These are phyloP conservation scores for Xanthoconium stramineum DNA, from an alignment of 768 basidiomycete species.

Conservation along the genomic window DNA sequence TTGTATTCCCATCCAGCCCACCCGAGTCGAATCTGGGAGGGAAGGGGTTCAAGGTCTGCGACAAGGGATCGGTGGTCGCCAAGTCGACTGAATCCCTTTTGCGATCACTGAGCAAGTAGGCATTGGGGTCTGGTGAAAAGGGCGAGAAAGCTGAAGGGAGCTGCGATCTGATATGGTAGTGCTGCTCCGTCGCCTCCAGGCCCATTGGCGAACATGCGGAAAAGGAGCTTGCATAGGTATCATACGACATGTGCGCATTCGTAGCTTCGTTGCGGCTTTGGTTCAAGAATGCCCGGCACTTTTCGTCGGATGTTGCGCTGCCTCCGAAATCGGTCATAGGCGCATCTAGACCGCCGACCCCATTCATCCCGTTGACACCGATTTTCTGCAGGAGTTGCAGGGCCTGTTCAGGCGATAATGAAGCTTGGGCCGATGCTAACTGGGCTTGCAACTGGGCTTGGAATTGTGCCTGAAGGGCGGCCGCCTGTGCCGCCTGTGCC, in stretches of 20 bases:
- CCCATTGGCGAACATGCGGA: constrained; percentile 12
- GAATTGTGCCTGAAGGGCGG: constrained; percentile 54
- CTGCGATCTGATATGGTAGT: constrained; percentile 20
- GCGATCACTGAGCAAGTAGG: constrained; percentile 35
- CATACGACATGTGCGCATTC: constrained; percentile 17
- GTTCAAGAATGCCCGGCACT: constrained; percentile 19
- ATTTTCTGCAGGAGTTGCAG: constrained; percentile 59
- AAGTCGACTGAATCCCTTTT: constrained; percentile 36
- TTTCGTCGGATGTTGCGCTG: constrained; percentile 23
- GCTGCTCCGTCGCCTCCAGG: constrained; percentile 13
- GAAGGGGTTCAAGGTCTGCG: constrained; percentile 49
- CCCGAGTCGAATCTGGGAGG: constrained; percentile 46
- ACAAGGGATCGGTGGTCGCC: constrained; percentile 39
- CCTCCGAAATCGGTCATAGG: constrained; percentile 13
- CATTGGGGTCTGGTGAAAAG: constrained; percentile 74
- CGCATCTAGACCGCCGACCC: constrained; percentile 12
- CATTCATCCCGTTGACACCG: constrained; percentile 39
- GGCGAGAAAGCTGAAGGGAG: constrained; percentile 53
- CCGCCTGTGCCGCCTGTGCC: constrained; percentile 76
- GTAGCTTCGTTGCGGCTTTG: constrained; percentile 18
- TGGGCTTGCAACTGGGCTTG: constrained; percentile 38
- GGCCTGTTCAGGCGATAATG: constrained; percentile 60
- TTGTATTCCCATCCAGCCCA: constrained; percentile 36
- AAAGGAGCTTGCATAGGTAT: constrained; percentile 20
- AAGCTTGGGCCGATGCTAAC: constrained; percentile 21